Evolutionary conservation across 139 green algal species (phyloP), one percentile per base, ranked within the genome.

Genomic region (Deuterostichococcus epilithicus): DNA sequence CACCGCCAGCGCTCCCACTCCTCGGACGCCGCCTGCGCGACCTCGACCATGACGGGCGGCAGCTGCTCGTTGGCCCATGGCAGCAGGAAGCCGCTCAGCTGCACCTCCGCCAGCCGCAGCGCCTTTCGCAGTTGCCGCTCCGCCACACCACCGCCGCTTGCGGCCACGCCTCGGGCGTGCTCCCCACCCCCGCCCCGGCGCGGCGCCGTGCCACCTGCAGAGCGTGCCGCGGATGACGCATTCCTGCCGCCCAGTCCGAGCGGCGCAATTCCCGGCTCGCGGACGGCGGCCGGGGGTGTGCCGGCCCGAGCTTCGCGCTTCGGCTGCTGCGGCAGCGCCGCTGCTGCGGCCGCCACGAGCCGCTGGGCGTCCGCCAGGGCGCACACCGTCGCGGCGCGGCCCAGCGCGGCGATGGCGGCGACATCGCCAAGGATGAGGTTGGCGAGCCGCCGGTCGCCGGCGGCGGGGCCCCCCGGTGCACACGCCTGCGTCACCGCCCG

Each of bases 1-100:
- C 52, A 63, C 52, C 52, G 52, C 52, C 52, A 63, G 52, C 8
- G 52, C 52, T 63, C 18, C 52, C 52, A 63, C 69, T 85, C 73
- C 0, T 35, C 73, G 2, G 42, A 69, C 2, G 66, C 74, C n/a
- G 60, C 47, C 67, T 45, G 39, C 10, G 28, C 68, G n/a, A 80
- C 59, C n/a, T 63, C 1, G 1, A 58, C 72, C 1, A 72, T 76
- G 35, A 65, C 32, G 65, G 77, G 75, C 1, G 33, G 18, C 8
- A 58, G 10, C 70, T 79, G 81, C 80, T 90, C 84, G 42, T 92
- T 93, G 30, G 83, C 86, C 89, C 89, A 93, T 0, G 76, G 72
- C 15, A 83, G 45, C 22, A 93, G 79, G 76, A 91, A 93, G 13
- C 81, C 26, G 68, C 91, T 68, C 81, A 91, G 91, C 30, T 74